Evolutionary conservation across 495 filamentous ascomycete genomes (phyloP), one percentile per base, ranked within the genome.

Genomic region (Penicillium atrosanguineum): DNA sequence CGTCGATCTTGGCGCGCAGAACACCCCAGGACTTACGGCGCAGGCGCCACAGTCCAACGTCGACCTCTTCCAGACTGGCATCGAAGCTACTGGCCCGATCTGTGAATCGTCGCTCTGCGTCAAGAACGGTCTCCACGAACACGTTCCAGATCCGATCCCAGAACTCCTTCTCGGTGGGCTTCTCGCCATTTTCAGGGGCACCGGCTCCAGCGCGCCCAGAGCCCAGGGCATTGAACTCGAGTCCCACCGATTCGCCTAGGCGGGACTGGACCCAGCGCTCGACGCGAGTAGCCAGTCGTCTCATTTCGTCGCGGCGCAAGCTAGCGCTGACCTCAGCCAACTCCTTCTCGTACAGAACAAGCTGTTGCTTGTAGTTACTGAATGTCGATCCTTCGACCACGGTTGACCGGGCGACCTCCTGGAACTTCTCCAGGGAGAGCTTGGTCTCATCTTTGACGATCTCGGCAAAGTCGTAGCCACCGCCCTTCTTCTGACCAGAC

Each of bases 71-170:
- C 48, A 89, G 76, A 53, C 83, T 91, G 18, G 94, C 95, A 68
- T 97, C 91, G 65, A 97, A 96, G 74, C 90, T 93, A 64, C 85
- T 86, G 18, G 93, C 91, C 44, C 93, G 81, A 49, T 92, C 91
- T 8, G 87, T 80, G 67, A 98, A 98, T 44, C 90, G 81, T 11
- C 76, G 75, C 63, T 95, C 89, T 15, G 93, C 95, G 57, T 96
- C 88, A 14, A 82, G 76, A 29, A 97, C 91, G n/a, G 91, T 88
- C 21, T 86, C 78, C 16, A 79, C 84, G 68, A 97, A 98, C 43
- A 89, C 79, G 38, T 76, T 84, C 94, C 94, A 98, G 54, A 97
- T 86, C 21, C 95, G 87, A 69, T 98, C 95, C 94, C 94, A 98
- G 18, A 98, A 85, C 39, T 90, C 87, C 55, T 86, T 90, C 69